These are phyloP conservation scores for Hypsizygus marmoreus DNA, from an alignment of 768 basidiomycete genomes.

Conservation along the genomic window DNA sequence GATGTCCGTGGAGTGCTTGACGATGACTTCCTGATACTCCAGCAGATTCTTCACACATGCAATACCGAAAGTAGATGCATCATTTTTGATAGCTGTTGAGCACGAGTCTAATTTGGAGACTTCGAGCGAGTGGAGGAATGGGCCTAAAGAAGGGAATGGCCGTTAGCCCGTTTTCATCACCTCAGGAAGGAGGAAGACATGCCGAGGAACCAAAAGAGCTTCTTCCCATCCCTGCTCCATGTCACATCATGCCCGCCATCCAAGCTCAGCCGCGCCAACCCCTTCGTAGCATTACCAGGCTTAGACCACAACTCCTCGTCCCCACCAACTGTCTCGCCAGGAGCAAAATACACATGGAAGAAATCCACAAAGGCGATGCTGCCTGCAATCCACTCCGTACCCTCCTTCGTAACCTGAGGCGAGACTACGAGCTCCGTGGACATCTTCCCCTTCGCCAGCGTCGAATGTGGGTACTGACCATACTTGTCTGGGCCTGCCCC, in stretches of 20 bases:
- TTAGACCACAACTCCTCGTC: constrained; percentile 64
- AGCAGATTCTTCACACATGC: constrained; percentile 58
- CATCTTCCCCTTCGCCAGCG: constrained; percentile 56
- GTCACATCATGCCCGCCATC: constrained; percentile 76
- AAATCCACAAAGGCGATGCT: constrained; percentile 69
- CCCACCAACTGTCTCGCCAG: constrained; percentile 39
- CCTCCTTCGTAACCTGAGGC: constrained; percentile 20
- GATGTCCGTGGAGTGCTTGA: constrained; percentile 64
- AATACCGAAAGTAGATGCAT: constrained; percentile 59
- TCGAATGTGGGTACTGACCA: constrained; percentile 49
- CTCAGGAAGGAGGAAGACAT: constrained; percentile 12
- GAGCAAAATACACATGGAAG: constrained; percentile 63
- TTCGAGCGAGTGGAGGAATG: constrained; percentile 64
- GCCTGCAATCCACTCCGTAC: constrained; percentile 27
- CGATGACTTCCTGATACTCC: constrained; percentile 57
- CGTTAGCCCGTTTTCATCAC: background rate
- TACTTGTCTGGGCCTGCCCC: constrained; percentile 42
- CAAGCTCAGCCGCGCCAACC: constrained; percentile 62
- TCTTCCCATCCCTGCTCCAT: constrained; percentile 64
- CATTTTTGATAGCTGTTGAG: constrained; percentile 45
- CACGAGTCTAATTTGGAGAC: constrained; percentile 54
- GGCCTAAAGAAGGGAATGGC: constrained; percentile 41
- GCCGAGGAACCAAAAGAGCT: constrained; percentile 78
- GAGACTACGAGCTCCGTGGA: constrained; percentile 58
- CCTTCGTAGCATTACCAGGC: constrained; percentile 65